Percentiles rank a stretch among this genome's conserved stretches.
Conservation (phyloP, 306 rosid species). For the Comarum palustre region DNA sequence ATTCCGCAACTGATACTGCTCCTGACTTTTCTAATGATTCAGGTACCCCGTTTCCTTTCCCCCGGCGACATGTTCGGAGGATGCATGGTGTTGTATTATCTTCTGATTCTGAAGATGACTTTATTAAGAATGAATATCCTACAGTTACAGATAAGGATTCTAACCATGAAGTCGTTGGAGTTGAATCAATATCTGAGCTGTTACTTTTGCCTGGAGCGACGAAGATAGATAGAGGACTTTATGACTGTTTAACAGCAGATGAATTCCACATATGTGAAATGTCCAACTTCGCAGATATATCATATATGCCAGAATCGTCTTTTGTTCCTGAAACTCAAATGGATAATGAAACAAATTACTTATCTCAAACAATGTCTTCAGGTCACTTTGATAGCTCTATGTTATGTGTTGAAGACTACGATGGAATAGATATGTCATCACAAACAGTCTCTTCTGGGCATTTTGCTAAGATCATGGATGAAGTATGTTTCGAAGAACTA, state of each 20-base stretch:
- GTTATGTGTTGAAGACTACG: slow-evolving; percentile 10
- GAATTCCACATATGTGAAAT: slow-evolving; percentile 36
- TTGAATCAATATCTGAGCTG: slow-evolving; percentile 26
- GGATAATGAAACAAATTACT: slow-evolving; percentile 36
- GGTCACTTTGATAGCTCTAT: slow-evolving; percentile 31
- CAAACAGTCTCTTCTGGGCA: slow-evolving; percentile 38
- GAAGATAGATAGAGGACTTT: slow-evolving; percentile 29
- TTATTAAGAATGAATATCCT: slow-evolving; percentile 26
- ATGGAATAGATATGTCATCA: slow-evolving; percentile 39
- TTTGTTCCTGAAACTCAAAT: slow-evolving; percentile 57
- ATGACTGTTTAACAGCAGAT: slow-evolving; percentile 38
- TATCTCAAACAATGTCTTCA: slow-evolving; percentile 38
- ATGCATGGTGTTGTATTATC: slow-evolving; percentile 49
- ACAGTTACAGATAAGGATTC: slow-evolving; percentile 26
- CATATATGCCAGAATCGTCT: slow-evolving; percentile 59
- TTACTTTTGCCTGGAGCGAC: slow-evolving; percentile 34
- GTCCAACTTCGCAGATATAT: slow-evolving; percentile 41
- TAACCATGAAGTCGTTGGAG: slow-evolving; percentile 34
- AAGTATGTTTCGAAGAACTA: slow-evolving; percentile 40
- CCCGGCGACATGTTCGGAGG: slow-evolving; percentile 36
- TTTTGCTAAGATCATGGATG: slow-evolving; percentile 32
- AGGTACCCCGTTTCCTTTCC: slow-evolving; percentile 38
- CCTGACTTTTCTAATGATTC: slow-evolving; percentile 43
- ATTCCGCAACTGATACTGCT: slow-evolving; percentile 42
- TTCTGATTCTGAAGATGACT: slow-evolving; percentile 61